phyloP scores from a whole-genome alignment of 2,329 filamentous ascomycete genomes.

The Fusarium citri region DNA sequence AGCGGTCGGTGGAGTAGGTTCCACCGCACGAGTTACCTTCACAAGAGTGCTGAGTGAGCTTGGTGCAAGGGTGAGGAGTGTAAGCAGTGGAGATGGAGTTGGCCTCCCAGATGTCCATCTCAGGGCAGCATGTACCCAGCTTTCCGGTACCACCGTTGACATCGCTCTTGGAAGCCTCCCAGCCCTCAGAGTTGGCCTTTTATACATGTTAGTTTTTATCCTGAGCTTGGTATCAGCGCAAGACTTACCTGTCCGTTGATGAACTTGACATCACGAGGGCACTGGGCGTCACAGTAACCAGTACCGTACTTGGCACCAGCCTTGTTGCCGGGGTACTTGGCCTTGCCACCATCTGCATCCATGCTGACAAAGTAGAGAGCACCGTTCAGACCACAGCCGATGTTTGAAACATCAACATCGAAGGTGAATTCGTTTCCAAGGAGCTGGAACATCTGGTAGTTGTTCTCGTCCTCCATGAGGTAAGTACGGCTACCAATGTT shows the following conservation, averaged over 20 bases:
- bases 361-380: conserved; percentile 75
- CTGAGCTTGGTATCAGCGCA: neutral
- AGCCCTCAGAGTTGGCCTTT: conserved; percentile 65
- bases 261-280: conserved; percentile 67
- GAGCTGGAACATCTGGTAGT: conserved; percentile 74
- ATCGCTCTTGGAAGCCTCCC: conserved; percentile 64
- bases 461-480: conserved; percentile 69
- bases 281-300: conserved; percentile 65
- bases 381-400: conserved; percentile 78
- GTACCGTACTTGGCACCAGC: conserved; percentile 70
- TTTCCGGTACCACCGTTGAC: conserved; percentile 64
- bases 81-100: conserved; percentile 73
- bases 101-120: conserved; percentile 74
- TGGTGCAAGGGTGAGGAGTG: conserved; percentile 73
- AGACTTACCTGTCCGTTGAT: conserved; percentile 62
- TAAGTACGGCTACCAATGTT: conserved; percentile 70
- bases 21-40: conserved; percentile 63
- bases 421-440: conserved; percentile 78
- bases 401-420: conserved; percentile 75
- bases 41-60: conserved; percentile 63
- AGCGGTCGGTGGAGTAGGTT: conserved; percentile 64
- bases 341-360: conserved; percentile 67
- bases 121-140: conserved; percentile 69
- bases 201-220: conserved; percentile 45
- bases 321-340: conserved; percentile 63